Conservation (phyloP, 73 alveolate species). For the Paramecium sexaurelia region DNA sequence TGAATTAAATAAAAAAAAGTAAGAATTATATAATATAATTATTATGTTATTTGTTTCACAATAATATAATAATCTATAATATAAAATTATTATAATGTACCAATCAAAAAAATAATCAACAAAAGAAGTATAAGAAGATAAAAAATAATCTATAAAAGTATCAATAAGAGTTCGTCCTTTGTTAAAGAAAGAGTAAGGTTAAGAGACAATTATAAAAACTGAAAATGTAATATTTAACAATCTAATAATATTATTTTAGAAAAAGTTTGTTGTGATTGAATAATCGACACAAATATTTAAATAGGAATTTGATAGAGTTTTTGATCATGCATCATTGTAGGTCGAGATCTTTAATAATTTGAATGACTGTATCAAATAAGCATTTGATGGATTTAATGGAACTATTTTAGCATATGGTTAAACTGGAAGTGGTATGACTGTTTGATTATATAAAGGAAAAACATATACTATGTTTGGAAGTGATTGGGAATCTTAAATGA, state of each 20-base stretch:
- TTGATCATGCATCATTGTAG: conserved; percentile 20
- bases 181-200: conserved; percentile 9
- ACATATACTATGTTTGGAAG: conserved; percentile 78
- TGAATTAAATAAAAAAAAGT: neutral
- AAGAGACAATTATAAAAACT: conserved; percentile 34
- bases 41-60: neutral
- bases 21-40: neutral
- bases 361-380: conserved; percentile 53
- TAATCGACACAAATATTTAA: neutral
- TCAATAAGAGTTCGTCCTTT: conserved; percentile 56
- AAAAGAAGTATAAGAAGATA: neutral
- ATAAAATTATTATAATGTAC: neutral
- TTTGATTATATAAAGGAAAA: conserved; percentile 47
- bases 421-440: conserved; percentile 78
- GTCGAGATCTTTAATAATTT: conserved; percentile 55
- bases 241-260: neutral
- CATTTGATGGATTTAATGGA: conserved; percentile 75
- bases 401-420: conserved; percentile 82
- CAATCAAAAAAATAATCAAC: neutral
- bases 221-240: conserved; percentile 19
- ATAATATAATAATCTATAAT: neutral
- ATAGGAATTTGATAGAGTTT: conserved; percentile 65
- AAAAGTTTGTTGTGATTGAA: conserved; percentile 25
- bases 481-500: conserved; percentile 67
- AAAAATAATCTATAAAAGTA: conserved; percentile 18